Evolutionary conservation across 1,284 basidiomycete genomes (phyloP).

Genomic region (Trametes hirsuta): DNA sequence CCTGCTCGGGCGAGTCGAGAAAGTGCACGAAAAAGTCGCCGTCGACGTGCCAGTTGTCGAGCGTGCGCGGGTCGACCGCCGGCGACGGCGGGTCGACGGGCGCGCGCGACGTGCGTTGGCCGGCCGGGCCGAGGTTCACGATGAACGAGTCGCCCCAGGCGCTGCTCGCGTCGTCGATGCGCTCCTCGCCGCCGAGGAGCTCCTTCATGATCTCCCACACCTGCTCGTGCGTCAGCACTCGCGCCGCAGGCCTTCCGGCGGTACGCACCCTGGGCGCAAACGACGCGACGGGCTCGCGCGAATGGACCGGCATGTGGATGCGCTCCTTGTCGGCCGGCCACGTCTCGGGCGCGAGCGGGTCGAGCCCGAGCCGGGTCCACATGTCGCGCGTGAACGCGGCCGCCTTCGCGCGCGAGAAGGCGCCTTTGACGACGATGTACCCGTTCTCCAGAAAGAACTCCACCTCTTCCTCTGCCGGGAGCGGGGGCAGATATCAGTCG

Average conservation of each 20-base stretch:
- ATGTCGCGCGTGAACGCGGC: slow-evolving; percentile 51
- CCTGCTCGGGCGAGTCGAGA: slow-evolving; percentile 66
- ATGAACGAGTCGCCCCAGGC: slow-evolving; percentile 64
- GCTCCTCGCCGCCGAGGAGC: slow-evolving; percentile 58
- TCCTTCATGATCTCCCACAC: slow-evolving; percentile 63
- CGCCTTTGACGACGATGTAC: slow-evolving; percentile 55
- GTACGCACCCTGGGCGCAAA: slow-evolving; percentile 57
- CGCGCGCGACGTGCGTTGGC: slow-evolving; percentile 27
- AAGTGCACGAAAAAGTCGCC: slow-evolving; percentile 69
- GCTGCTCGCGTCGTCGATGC: slow-evolving; percentile 51
- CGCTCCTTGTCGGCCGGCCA: slow-evolving; percentile 51
- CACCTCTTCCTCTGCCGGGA: slow-evolving; percentile 45
- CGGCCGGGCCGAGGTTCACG: slow-evolving; percentile 56
- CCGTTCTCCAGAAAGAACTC: slow-evolving; percentile 59
- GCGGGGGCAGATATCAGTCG: background rate
- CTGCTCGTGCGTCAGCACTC: slow-evolving; percentile 30
- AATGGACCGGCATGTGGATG: slow-evolving; percentile 60
- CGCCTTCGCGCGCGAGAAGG: slow-evolving; percentile 55
- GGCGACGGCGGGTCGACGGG: slow-evolving; percentile 23
- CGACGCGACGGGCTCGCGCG: slow-evolving; percentile 44
- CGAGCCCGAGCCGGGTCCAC: slow-evolving; percentile 55
- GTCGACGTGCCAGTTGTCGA: slow-evolving; percentile 68
- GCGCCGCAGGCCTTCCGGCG: no score
- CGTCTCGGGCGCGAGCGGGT: slow-evolving; percentile 54
- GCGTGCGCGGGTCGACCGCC: slow-evolving; percentile 38